These are phyloP conservation scores for Fennellomyces sp. DNA, from an alignment of 371 early-diverging fungal species.

Conservation along the genomic window DNA sequence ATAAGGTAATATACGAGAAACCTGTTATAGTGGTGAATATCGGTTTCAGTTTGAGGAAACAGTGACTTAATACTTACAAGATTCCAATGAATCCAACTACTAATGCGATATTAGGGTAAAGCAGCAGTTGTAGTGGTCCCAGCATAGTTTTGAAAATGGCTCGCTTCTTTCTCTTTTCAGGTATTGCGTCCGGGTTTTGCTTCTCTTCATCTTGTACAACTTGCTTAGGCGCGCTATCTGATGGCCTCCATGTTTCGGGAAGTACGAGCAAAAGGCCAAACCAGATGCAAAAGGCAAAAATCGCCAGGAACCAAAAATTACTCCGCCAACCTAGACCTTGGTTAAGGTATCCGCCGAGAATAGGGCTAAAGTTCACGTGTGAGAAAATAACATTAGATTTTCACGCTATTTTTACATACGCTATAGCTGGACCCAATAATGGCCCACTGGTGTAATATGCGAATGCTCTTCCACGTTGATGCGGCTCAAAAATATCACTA, in stretches of 20 bases:
- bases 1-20: conserved; percentile 26
- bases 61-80: conserved; percentile 26
- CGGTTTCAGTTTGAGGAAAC: background rate
- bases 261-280: conserved; percentile 33
- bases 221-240: background rate
- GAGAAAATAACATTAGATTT: conserved; percentile 34
- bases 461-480: conserved; percentile 48
- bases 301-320: conserved; percentile 43
- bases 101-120: conserved; percentile 35
- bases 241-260: conserved; percentile 41
- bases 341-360: conserved; percentile 51
- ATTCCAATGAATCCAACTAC: conserved; percentile 30
- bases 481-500: conserved; percentile 42
- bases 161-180: background rate
- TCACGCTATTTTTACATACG: conserved; percentile 12
- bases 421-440: conserved; percentile 25
- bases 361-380: conserved; percentile 31
- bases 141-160: conserved; percentile 24
- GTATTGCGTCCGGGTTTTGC: background rate
- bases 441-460: conserved; percentile 45
- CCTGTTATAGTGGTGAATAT: conserved; percentile 4
- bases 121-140: conserved; percentile 26
- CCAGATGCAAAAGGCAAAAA: conserved; percentile 36
- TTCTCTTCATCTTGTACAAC: background rate
- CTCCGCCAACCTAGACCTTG: conserved; percentile 50